Base-by-base conservation (phyloP, 2,329 filamentous ascomycete genomes). In the Penicillium palitans region DNA sequence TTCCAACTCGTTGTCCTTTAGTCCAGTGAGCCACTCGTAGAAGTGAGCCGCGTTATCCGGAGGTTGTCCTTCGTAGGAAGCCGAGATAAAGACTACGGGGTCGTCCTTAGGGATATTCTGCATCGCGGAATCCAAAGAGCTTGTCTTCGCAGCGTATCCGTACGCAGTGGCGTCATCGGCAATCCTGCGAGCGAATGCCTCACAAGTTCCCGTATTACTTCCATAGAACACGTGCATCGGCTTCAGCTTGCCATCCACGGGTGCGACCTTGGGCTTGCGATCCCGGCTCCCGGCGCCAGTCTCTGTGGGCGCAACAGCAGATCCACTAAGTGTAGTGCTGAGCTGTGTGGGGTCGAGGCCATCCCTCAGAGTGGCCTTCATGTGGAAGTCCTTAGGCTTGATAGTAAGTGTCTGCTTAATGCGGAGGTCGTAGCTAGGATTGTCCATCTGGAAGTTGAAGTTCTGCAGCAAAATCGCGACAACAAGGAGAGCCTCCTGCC, bases 171-270 rank as follows among this genome's bases (percentile, higher is more conserved):
- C 87, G 66, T 86, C 82, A 9, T 80, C 78, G 0, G 86, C 86
- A 12, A 91, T 71, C 29, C 83, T 79, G 61, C 87, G 82, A 1
- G 89, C 86, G 46, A 91, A 80, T 1, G 85, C 80, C 71, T 91
- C 87, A 70, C 89, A 92, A 1, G 89, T 92, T 0, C 89, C 89
- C 2, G 85, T 86, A 68, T 91, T 90, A 19, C 87, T 89, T 2
- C 90, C 90, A 67, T 90, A 92, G 44, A 87, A 83, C 21, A 93
- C 82, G n/a, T 83, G 83, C 62, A 93, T 77, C 1, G 80, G 78
- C 62, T 80, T 80, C 25, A 70, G 63, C 17, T 70, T 55, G 4
- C 55, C 60, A 44, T 52, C 54, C 4, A 48, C 47, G n/a, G 61
- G 55, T 8, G 54, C 47, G 2, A 49, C 55, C 42, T 65, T 65